These are phyloP conservation scores for Fusarium incarnatum DNA, from an alignment of 2,329 filamentous ascomycete species.

Conservation along the genomic window DNA sequence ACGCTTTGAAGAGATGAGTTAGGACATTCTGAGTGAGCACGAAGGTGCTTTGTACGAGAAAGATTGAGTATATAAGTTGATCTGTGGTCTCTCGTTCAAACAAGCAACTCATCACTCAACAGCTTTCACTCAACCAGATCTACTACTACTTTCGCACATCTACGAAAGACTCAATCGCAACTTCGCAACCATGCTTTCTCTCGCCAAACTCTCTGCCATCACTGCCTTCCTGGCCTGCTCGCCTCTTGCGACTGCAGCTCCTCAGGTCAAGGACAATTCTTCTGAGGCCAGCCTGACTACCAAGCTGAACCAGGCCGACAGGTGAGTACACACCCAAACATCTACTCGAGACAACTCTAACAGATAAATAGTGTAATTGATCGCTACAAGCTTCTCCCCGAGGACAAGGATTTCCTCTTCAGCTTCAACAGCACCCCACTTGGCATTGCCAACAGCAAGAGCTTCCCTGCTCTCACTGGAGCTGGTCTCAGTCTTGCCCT, in stretches of 20 bases:
- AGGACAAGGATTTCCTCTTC: conserved; percentile 61
- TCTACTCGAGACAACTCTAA: background rate
- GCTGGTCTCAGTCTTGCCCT: conserved; percentile 63
- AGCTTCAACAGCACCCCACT: conserved; percentile 54
- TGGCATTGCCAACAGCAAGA: conserved; percentile 65
- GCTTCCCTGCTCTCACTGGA: conserved; percentile 67
- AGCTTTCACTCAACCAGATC: background rate
- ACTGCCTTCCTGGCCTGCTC: conserved; percentile 55
- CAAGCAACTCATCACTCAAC: conserved; percentile 3
- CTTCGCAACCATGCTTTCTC: conserved; percentile 13
- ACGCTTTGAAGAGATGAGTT: background rate
- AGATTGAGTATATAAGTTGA: conserved; percentile 9
- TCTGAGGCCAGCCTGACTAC: conserved; percentile 49
- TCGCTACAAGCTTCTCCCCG: conserved; percentile 57
- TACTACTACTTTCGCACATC: background rate
- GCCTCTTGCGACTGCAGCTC: conserved; percentile 47
- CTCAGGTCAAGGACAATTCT: conserved; percentile 4
- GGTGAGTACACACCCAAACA: conserved; percentile 37
- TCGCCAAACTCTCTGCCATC: background rate
- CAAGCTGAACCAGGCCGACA: conserved; percentile 55
- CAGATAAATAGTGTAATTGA: conserved; percentile 49
- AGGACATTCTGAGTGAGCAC: fast-evolving
- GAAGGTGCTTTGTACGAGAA: fast-evolving
- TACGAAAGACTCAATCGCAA: background rate
- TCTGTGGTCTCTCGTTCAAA: background rate